Evolutionary conservation across 2,329 filamentous ascomycete species (phyloP).

Genomic region (Diaporthe velutina): DNA sequence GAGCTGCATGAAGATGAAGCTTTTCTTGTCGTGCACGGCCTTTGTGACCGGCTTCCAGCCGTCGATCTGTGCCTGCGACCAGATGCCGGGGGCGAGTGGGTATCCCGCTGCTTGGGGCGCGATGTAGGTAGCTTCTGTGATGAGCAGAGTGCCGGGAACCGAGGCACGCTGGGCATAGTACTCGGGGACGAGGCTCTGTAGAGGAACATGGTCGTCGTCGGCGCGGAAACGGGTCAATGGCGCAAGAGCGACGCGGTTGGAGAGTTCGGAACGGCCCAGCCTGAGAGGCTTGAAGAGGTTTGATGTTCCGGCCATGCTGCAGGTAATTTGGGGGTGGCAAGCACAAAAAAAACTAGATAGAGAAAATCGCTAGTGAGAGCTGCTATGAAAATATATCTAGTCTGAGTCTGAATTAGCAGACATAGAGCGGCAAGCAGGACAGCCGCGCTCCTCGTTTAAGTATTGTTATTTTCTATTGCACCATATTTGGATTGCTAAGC

Average conservation of each 20-base stretch:
- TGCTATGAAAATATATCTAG: not conserved
- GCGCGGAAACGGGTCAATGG: constrained; percentile 67
- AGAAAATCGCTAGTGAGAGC: not conserved
- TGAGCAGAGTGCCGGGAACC: constrained; percentile 55
- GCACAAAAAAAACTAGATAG: too few relatives aligned
- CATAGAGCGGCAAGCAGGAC: too few relatives aligned
- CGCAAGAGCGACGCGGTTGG: constrained; percentile 64
- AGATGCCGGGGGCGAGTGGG: constrained; percentile 70
- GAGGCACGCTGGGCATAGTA: constrained; percentile 60
- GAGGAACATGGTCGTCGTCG: constrained; percentile 47
- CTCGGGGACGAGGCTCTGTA: constrained; percentile 49
- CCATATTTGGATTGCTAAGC: constrained; percentile 21
- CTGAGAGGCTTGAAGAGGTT: constrained; percentile 57
- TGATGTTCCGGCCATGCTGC: constrained; percentile 26
- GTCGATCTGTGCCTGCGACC: constrained; percentile 63
- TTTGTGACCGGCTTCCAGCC: constrained; percentile 72
- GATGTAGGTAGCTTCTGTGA: constrained; percentile 61
- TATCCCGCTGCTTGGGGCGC: constrained; percentile 51
- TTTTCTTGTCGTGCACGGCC: constrained; percentile 72
- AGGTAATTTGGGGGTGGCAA: not conserved
- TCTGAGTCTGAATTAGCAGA: not conserved
- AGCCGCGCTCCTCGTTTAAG: not conserved
- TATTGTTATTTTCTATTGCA: not conserved
- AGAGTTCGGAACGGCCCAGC: constrained; percentile 60
- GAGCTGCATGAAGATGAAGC: constrained; percentile 73